Base-by-base conservation (phyloP, 2,329 filamentous ascomycete genomes). In the Dactylellina haptotyla region DNA sequence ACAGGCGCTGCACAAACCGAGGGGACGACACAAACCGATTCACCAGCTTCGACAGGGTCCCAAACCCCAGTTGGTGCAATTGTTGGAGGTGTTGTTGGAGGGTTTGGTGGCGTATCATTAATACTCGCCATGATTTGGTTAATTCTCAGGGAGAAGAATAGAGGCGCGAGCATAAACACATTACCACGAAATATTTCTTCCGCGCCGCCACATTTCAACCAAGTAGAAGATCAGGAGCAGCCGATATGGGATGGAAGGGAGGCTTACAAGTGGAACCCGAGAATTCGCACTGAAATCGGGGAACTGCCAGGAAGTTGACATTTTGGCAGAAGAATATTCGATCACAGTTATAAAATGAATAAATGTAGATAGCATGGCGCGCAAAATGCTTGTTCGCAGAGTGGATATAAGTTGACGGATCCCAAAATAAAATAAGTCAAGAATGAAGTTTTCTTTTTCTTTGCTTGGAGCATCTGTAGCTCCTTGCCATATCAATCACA, bases 61-160 rank as follows among this genome's bases (percentile, higher is more conserved):
- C 18, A 14, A 9, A 62, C 56, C 4, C 41, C 58, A 4, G 26
- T 63, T 14, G 66, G 58, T 5, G 48, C 50, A 10, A 63, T 71
- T 20, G 57, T 71, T 30, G 58, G 66, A 8, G 58, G 66, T 14
- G 66, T 71, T n/a, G 43, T 71, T 1, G 51, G 58, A 12, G 66
- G 58, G 6, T 59, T 71, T 58, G 66, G 54, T 30, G 66, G 66
- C 14, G 14, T 63, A 5, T 41, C 57, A 4, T 39, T 71, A 8
- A 41, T 71, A 12, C 51, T 71, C 4, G 66, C 41, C 4, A 54
- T 71, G 56, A 30, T 71, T 34, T 71, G 66, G 66, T 18, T 71
- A n/a, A 71, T 63, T 50, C 56, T 71, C 18, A 63, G 57, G 39
- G 66, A 71, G 32, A 62, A 34, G 20, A 71, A 71, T 32, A 71